Evolutionary conservation across 768 basidiomycete species (phyloP).

Genomic region (Lactifluus echinatus): DNA sequence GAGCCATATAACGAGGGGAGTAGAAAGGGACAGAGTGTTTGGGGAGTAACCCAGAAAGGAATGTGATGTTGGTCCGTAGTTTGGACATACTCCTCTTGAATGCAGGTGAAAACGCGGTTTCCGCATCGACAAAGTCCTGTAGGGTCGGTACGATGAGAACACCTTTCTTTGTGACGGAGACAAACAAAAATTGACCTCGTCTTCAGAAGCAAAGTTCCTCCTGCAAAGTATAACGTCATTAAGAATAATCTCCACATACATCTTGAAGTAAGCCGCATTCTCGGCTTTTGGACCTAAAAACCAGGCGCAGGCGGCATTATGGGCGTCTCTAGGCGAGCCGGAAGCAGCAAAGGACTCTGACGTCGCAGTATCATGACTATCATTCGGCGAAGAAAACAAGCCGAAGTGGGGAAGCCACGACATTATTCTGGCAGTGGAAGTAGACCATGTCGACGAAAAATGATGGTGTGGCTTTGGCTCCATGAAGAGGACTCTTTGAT

Average conservation of each 20-base stretch:
- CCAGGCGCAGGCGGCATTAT: conserved; percentile 29
- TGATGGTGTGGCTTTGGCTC: neutral
- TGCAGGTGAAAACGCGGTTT: conserved; percentile 18
- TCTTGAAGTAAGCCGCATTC: conserved; percentile 27
- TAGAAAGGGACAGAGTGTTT: conserved; percentile 33
- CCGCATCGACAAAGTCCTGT: conserved; percentile 22
- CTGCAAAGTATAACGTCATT: conserved; percentile 23
- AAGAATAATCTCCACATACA: conserved; percentile 24
- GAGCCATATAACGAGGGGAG: conserved; percentile 34
- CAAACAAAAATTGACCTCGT: conserved; percentile 22
- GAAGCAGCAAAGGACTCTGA: neutral
- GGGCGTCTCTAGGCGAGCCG: conserved; percentile 10
- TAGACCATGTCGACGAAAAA: neutral
- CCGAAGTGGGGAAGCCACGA: conserved; percentile 4
- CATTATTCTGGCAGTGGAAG: neutral
- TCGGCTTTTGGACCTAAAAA: conserved; percentile 36
- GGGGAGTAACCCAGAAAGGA: conserved; percentile 22
- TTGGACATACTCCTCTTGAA: conserved; percentile 22
- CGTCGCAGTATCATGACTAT: neutral
- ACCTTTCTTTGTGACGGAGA: neutral
- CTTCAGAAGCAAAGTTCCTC: conserved; percentile 26
- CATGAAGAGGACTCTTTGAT: neutral
- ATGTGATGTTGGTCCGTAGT: conserved; percentile 19
- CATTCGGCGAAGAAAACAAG: neutral
- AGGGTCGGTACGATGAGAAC: neutral